Evolutionary conservation across 768 basidiomycete species (phyloP).

Genomic region (Obba rivulosa): DNA sequence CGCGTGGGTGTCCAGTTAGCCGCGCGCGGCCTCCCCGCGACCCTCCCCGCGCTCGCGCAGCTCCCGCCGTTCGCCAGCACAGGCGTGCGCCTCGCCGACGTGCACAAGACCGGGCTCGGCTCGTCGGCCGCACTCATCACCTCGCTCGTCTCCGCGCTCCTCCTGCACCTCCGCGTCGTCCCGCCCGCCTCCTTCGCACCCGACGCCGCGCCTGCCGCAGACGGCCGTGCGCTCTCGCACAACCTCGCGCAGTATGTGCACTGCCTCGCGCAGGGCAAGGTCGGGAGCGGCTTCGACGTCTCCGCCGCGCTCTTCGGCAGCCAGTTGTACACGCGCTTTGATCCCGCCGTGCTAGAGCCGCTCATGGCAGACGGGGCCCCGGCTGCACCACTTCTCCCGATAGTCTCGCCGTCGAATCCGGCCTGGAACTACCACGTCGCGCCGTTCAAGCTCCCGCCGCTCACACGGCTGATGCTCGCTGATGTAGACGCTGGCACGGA

Average conservation of each 20-base stretch:
- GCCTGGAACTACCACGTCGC: conserved; percentile 70
- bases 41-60: conserved; percentile 54
- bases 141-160: conserved; percentile 81
- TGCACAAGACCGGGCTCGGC: conserved; percentile 98
- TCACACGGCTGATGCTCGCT: conserved; percentile 81
- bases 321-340: conserved; percentile 87
- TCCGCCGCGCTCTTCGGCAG: conserved; percentile 92
- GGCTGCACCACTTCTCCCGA: conserved; percentile 34
- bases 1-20: conserved; percentile 45
- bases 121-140: conserved; percentile 97
- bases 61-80: conserved; percentile 77
- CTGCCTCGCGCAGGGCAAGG: conserved; percentile 95
- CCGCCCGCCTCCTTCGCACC: conserved; percentile 39
- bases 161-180: conserved; percentile 70
- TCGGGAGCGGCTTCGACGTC: conserved; percentile 97
- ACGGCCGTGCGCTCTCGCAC: conserved; percentile 66
- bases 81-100: conserved; percentile 62
- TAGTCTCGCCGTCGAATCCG: conserved; percentile 57
- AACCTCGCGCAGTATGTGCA: conserved; percentile 94
- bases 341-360: conserved; percentile 59
- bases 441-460: conserved; percentile 78
- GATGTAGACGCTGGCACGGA: conserved; percentile 96
- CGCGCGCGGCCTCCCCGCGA: conserved; percentile 53
- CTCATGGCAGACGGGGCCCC: conserved; percentile 51
- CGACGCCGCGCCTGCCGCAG: conserved; percentile 27